Base-by-base conservation (phyloP, 2,329 filamentous ascomycete species). In the Emericellopsis atlantica region DNA sequence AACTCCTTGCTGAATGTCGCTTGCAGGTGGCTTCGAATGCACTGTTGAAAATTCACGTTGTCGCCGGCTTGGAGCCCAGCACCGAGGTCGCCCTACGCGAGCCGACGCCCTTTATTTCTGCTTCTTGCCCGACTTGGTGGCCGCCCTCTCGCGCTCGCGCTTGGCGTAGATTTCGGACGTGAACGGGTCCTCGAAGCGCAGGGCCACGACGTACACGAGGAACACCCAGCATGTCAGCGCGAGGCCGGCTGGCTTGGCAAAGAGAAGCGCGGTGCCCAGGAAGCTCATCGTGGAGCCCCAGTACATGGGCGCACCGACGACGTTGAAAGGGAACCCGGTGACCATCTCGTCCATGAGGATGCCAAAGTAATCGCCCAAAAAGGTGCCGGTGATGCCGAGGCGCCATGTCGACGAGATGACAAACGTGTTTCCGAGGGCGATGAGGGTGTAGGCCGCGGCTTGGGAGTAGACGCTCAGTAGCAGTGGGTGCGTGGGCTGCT, bases 301-400 rank as follows among this genome's bases (percentile, higher is more conserved):
- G 70, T 98, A 98, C 92, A 98, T 98, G 46, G 92, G 92, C 40
- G 87, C 83, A 49, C 79, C 76, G 41, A 82, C 89, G 45, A 96
- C 74, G 62, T 84, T 96, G 73, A 98, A 98, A 3, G 92, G 92
- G 59, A 98, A 98, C 12, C 85, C 83, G 11, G 88, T 94, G 40
- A 98, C 89, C 54, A 90, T 90, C 50, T 82, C 69, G 58, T 96
- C 90, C 88, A 95, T 94, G 49, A 98, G 72, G 59, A 96, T 95
- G 51, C 92, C 92, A 58, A 96, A 98, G 71, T 98, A 98, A 68
- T 98, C 92, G 51, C 92, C 92, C 31, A 98, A 71, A 59, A 95
- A 98, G 32, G 92, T 98, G 47, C 92, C 92, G 1, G 88, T 95
- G 54, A 98, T 78, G 43, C 92, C 92, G 33, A 98, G 78, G 29